These are phyloP conservation scores for Polyporus tsugae DNA, from an alignment of 1,284 basidiomycete genomes.

Conservation along the genomic window DNA sequence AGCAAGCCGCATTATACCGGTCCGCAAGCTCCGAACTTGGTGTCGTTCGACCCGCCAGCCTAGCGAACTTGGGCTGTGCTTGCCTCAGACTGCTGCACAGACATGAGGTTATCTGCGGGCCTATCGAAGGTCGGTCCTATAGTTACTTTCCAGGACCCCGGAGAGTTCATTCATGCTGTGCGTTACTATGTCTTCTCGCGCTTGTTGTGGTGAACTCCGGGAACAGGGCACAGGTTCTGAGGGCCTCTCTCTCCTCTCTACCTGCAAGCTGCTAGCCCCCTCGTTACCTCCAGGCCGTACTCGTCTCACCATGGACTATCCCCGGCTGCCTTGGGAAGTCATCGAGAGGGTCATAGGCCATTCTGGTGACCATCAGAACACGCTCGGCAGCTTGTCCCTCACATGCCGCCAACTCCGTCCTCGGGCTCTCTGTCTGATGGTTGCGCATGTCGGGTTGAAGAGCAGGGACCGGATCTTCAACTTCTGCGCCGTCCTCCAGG, in stretches of 20 bases:
- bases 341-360: slow-evolving; percentile 4
- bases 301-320: not conserved
- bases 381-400: not conserved
- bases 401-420: slow-evolving; percentile 5
- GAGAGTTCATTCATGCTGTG: too few species aligned
- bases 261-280: not conserved
- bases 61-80: too few species aligned
- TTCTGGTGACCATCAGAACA: not conserved
- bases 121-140: too few species aligned
- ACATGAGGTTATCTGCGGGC: too few species aligned
- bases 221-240: too few species aligned
- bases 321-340: not conserved
- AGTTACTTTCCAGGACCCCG: too few species aligned
- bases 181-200: too few species aligned
- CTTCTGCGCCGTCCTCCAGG: not conserved
- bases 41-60: too few species aligned
- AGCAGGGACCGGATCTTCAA: not conserved
- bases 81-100: too few species aligned
- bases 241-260: not conserved
- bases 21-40: too few species aligned
- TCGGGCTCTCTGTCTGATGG: not conserved
- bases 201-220: too few species aligned
- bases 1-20: too few species aligned
- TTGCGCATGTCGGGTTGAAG: not conserved
- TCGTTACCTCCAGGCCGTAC: not conserved